Percentiles rank a stretch among this genome's conserved stretches.
Evolutionary conservation across 2,329 filamentous ascomycete genomes (phyloP).

Genomic region (Mariannaea elegans): DNA sequence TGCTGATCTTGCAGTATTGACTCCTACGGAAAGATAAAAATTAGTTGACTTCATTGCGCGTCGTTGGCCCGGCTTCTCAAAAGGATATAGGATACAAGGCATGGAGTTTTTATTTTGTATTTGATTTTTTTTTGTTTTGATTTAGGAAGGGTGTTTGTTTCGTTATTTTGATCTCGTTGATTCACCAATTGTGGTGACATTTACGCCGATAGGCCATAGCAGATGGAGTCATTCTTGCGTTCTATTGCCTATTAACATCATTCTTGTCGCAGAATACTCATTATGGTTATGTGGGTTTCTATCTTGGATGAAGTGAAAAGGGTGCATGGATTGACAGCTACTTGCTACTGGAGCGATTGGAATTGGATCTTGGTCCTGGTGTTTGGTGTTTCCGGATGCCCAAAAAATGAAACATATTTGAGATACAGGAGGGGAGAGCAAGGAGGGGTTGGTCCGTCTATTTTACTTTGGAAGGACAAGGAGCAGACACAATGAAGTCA

Average conservation of each 20-base stretch:
- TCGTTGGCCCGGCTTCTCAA: conserved; percentile 36
- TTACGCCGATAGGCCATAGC: conserved; percentile 1
- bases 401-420: conserved; percentile 11
- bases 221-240: not conserved
- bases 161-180: conserved; percentile 19
- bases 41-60: conserved; percentile 33
- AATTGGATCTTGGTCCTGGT: conserved; percentile 15
- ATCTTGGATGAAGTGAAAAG: not conserved
- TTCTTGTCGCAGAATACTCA: not conserved
- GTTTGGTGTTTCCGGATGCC: conserved; percentile 24
- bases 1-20: conserved; percentile 28
- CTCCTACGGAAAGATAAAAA: conserved; percentile 34
- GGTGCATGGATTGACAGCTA: not conserved
- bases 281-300: not conserved
- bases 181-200: conserved; percentile 3
- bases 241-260: not conserved
- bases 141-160: conserved; percentile 26
- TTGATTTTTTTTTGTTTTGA: conserved; percentile 22
- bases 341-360: not conserved
- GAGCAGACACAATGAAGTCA: conserved; percentile 18
- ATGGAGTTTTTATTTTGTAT: conserved; percentile 36
- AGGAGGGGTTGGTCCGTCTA: not conserved
- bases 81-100: conserved; percentile 44
- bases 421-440: not conserved
- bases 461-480: conserved; percentile 20